Percentiles rank a stretch among this genome's conserved stretches.
Evolutionary conservation across 2,329 filamentous ascomycete species (phyloP).

Genomic region (Aspergillus pseudotamarii): DNA sequence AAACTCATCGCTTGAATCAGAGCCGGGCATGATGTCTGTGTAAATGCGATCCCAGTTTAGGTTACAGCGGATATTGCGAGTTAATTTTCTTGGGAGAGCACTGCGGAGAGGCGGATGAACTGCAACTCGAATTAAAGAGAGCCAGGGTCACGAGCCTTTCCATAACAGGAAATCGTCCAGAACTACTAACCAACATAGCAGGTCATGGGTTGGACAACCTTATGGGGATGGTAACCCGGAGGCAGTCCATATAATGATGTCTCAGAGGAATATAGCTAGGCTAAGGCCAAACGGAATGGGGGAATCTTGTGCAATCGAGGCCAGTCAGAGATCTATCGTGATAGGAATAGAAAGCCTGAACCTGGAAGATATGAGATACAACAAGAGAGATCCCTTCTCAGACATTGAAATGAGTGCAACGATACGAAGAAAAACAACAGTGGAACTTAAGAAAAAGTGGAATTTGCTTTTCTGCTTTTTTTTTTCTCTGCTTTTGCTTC

Average conservation of each 20-base stretch:
- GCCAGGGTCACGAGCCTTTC: neutral
- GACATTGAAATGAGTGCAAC: neutral
- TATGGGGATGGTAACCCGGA: neutral
- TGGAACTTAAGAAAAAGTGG: slow-evolving; percentile 1
- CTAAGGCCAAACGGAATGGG: neutral
- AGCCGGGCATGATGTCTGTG: slow-evolving; percentile 51
- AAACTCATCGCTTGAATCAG: slow-evolving; percentile 56
- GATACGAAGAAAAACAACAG: neutral
- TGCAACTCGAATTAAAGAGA: neutral
- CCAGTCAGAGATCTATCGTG: neutral
- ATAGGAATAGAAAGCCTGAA: neutral
- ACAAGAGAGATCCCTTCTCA: neutral
- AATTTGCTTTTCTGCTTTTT: slow-evolving; percentile 16
- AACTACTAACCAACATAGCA: neutral
- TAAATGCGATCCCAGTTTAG: neutral
- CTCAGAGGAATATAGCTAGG: neutral
- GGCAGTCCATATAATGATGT: neutral
- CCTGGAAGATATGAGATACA: neutral
- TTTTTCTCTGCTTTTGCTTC: slow-evolving; percentile 25
- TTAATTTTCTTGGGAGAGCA: neutral
- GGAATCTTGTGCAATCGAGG: neutral
- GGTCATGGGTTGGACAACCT: neutral
- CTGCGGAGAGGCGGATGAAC: too few relatives aligned
- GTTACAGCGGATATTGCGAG: neutral
- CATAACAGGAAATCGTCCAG: neutral